Evolutionary conservation across 2,329 filamentous ascomycete species (phyloP), one percentile per base, ranked within the genome.

Genomic region (Ophiostoma pallidulum): DNA sequence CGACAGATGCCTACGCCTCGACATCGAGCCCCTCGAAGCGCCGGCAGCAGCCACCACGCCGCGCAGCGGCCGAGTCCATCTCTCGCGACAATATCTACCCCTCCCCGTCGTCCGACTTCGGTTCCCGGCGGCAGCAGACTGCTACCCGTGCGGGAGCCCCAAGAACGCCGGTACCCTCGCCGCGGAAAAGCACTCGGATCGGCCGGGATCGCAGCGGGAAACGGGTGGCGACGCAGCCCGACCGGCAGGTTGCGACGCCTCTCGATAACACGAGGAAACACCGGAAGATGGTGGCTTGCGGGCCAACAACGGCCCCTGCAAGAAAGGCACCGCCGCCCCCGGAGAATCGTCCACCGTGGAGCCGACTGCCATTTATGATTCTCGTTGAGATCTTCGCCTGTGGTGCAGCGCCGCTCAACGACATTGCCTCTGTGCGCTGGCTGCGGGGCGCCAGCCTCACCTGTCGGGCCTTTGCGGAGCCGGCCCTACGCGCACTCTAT

Each of bases 401-500:
- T 60, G 81, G 85, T 10, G 78, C 82, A 3, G 64, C 72, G 42
- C 76, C 79, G 4, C 65, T 84, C 14, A 72, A 72, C 42, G 65
- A 70, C 28, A 56, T 59, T 8, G 57, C 61, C 1, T 59, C 65
- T 5, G 66, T 66, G n/a, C 58, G 68, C 56, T 88, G 83, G 83
- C 74, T 94, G 7, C 63, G 84, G 9, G 68, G 71, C n/a, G 67
- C 76, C 38, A 78, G 84, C 31, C 70, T 73, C 2, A 66, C 79
- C 14, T 90, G 82, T 55, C 75, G 71, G 43, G 62, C 71, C 3
- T 87, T 90, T 49, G 67, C 76, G 0, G 86, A 89, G 56, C 83
- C 87, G 5, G 85, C 85, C 2, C 64, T 92, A 43, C 80, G 80
- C 5, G 82, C 78, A 1, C 69, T 94, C 5, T 92, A 92, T 60